phyloP scores from a whole-genome alignment of 441 rosid species.

The Eugenia klotzschiana region DNA sequence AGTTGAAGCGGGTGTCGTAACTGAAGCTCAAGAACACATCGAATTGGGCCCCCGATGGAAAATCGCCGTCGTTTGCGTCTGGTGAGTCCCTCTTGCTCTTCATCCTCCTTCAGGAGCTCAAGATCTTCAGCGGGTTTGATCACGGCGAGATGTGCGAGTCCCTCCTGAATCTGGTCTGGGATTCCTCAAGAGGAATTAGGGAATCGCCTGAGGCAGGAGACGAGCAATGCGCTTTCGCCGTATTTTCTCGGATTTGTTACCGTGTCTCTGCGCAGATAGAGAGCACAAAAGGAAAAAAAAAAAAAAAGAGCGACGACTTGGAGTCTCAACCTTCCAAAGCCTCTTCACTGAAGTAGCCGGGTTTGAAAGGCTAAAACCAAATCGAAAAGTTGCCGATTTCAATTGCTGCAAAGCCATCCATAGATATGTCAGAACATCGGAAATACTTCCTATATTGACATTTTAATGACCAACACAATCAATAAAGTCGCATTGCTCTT shows the following conservation, averaged over 20 bases:
- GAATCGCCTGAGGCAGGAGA: neutral
- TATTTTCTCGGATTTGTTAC: neutral
- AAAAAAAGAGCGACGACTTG: neutral
- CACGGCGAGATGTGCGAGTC: neutral
- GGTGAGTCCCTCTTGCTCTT: neutral
- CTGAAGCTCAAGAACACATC: neutral
- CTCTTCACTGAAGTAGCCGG: neutral
- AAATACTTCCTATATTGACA: neutral
- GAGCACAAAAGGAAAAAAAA: too few species aligned
- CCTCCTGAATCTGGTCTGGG: neutral
- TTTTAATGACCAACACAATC: neutral
- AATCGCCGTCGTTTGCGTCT: neutral
- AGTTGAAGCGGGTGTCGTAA: neutral
- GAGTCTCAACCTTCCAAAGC: neutral
- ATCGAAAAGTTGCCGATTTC: neutral
- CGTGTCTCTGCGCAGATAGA: neutral
- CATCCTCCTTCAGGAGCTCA: neutral
- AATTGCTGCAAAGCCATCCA: neutral
- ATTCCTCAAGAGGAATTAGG: neutral
- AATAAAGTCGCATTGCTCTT: neutral
- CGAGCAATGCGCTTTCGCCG: neutral
- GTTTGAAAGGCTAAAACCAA: neutral
- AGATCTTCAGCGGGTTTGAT: neutral
- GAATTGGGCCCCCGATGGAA: neutral
- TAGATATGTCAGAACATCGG: neutral